phyloP scores from a whole-genome alignment of 1,284 basidiomycete species.

The Pyrrhoderma noxium region DNA sequence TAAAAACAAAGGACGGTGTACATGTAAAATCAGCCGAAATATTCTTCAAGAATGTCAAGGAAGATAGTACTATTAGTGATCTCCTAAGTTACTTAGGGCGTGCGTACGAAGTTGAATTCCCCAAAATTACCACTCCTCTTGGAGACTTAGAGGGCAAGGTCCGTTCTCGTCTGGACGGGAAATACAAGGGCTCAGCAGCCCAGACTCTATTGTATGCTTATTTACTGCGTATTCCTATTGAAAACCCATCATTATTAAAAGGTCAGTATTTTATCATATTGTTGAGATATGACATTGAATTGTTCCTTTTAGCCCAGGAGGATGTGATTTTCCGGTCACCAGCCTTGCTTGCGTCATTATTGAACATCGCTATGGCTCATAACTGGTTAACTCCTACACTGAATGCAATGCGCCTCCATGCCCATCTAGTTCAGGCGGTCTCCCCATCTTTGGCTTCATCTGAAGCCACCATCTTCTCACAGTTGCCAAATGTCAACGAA shows the following conservation, averaged over 20 bases:
- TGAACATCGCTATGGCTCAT: conserved; percentile 80
- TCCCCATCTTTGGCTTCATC: conserved; percentile 38
- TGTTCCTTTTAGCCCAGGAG: conserved; percentile 49
- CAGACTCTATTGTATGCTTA: conserved; percentile 83
- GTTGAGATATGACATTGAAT: neutral
- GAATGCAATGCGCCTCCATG: conserved; percentile 75
- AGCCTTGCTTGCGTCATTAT: conserved; percentile 71
- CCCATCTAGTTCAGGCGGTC: conserved; percentile 82
- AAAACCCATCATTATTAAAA: conserved; percentile 47
- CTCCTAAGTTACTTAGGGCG: conserved; percentile 71
- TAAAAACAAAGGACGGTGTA: conserved; percentile 91
- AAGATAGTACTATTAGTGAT: conserved; percentile 72
- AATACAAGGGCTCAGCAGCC: conserved; percentile 42
- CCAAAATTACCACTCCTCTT: conserved; percentile 29
- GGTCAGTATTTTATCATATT: conserved; percentile 37
- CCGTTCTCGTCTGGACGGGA: conserved; percentile 48
- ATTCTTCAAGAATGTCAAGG: conserved; percentile 85
- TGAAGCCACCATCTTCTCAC: conserved; percentile 44
- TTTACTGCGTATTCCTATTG: conserved; percentile 67
- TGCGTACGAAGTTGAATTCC: conserved; percentile 61
- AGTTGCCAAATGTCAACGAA: conserved; percentile 67
- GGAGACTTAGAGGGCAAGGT: conserved; percentile 50
- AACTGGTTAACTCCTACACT: conserved; percentile 88
- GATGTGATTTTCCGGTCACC: conserved; percentile 65
- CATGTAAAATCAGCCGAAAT: conserved; percentile 77